phyloP scores from a whole-genome alignment of 176 grass and related monocot genomes.

The Aegilops bicornis region DNA sequence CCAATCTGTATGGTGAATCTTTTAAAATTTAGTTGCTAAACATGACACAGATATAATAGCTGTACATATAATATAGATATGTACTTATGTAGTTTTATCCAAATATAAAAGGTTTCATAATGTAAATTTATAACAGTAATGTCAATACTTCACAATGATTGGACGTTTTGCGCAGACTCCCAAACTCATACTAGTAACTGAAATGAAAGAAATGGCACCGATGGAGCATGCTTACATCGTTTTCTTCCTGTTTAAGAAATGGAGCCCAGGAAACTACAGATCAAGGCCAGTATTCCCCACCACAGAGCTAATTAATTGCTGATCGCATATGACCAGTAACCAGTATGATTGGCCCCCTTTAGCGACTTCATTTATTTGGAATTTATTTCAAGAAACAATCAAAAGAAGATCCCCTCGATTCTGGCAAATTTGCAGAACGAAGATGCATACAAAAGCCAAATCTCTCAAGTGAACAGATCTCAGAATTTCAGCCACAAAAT shows the following conservation, averaged over 20 bases:
- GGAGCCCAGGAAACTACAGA: slow-evolving; percentile 12
- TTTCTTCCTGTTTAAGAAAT: slow-evolving; percentile 27
- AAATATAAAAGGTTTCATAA: neutral
- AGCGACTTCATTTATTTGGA: slow-evolving; percentile 11
- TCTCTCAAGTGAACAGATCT: slow-evolving; percentile 36
- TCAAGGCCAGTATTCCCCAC: slow-evolving; percentile 2
- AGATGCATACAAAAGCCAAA: neutral
- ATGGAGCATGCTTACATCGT: neutral
- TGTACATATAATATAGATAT: slow-evolving; percentile 6
- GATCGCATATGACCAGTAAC: neutral
- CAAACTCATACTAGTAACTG: neutral
- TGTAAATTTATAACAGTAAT: neutral
- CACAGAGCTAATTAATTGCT: slow-evolving; percentile 4
- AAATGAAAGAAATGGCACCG: neutral
- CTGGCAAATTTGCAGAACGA: slow-evolving; percentile 1
- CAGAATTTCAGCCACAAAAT: slow-evolving; percentile 24
- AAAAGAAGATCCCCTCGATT: neutral
- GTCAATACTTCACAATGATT: neutral
- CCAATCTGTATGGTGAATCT: neutral
- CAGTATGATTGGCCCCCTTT: slow-evolving; percentile 18
- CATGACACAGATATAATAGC: slow-evolving; percentile 15
- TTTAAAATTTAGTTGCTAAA: neutral
- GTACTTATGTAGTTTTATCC: neutral
- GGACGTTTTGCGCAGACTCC: neutral
- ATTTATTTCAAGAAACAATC: neutral